Base-by-base conservation (phyloP, 1,284 basidiomycete species). In the Peniophora sp. region DNA sequence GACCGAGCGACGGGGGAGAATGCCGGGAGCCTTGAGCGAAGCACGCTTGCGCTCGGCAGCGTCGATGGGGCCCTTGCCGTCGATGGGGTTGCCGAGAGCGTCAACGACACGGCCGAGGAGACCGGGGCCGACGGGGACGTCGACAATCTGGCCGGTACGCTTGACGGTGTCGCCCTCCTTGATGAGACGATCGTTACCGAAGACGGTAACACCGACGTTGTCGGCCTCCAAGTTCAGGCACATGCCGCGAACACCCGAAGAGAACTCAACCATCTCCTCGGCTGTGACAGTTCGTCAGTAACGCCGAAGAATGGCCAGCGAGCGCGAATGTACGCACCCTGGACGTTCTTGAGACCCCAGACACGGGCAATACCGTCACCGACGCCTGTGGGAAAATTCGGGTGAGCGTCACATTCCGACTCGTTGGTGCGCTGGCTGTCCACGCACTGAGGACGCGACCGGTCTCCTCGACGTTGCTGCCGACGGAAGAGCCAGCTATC, bases 191-290 rank as follows among this genome's bases (percentile, higher is more conserved):
- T 98, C 96, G 75, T 93, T 96, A 90, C 96, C 96, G 80, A 99
- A 98, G 78, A 98, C 95, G 78, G 96, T 94, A 67, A 99, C 92
- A 94, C 96, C 96, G 78, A 98, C 95, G 68, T 97, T 96, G 89
- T 98, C 96, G 75, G 95, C 92, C 78, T 99, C 96, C 84, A 99
- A 89, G 89, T 99, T 99, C 72, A 99, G 78, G 74, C 92, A 95
- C 94, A 97, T 97, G 77, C 92, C 92, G 68, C 92, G 91, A 67
- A 99, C 85, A 78, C 96, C 96, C 53, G 96, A 98, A 54, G 95
- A 92, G 85, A 99, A 99, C 82, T 99, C 96, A 82, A 99, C 96
- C 96, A 99, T 98, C 85, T 99, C 96, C 78, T 99, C 96, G 78
- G 90, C 89, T 91, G 65, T 55, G 51, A n/a, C 11, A 23, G 10